Conservation (phyloP, 1,139 yeast genomes). For the Yamadazyma oceani region DNA sequence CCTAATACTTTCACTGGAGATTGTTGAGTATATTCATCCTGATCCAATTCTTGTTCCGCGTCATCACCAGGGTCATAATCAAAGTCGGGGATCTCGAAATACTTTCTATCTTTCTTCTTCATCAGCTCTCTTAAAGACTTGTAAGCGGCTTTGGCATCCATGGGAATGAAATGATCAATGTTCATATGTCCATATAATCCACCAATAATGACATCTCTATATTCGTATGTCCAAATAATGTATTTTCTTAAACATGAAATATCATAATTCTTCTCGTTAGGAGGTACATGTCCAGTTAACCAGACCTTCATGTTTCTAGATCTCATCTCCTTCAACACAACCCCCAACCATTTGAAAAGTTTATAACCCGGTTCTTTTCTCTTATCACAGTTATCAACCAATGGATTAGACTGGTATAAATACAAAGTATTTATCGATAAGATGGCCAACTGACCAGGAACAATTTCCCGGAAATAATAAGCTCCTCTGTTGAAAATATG, state of each 20-base stretch:
- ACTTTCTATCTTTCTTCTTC: conserved; percentile 14
- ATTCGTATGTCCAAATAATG: conserved; percentile 76
- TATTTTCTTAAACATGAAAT: conserved; percentile 69
- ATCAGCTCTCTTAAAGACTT: conserved; percentile 37
- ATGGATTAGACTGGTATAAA: conserved; percentile 72
- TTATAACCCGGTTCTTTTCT: conserved; percentile 78
- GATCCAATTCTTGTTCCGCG: too few relatives aligned
- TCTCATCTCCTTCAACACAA: conserved; percentile 69
- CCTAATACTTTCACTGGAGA: conserved; percentile 38
- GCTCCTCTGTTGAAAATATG: conserved; percentile 76
- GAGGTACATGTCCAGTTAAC: conserved; percentile 88
- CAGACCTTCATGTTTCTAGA: conserved; percentile 79
- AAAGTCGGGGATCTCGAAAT: conserved; percentile 8
- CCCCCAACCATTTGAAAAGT: conserved; percentile 75
- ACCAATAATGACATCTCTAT: conserved; percentile 78
- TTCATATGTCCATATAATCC: conserved; percentile 90
- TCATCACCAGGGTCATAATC: conserved; percentile 10
- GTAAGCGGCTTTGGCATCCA: conserved; percentile 71
- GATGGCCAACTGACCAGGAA: conserved; percentile 76
- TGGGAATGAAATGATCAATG: conserved; percentile 77
- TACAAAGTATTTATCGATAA: conserved; percentile 77
- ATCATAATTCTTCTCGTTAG: conserved; percentile 75
- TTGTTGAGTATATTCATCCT: conserved; percentile 18
- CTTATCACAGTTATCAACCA: conserved; percentile 76
- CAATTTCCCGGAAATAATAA: conserved; percentile 70